Conservation (phyloP, 164 flowering plant species). For the Chloranthus sessilifolius region DNA sequence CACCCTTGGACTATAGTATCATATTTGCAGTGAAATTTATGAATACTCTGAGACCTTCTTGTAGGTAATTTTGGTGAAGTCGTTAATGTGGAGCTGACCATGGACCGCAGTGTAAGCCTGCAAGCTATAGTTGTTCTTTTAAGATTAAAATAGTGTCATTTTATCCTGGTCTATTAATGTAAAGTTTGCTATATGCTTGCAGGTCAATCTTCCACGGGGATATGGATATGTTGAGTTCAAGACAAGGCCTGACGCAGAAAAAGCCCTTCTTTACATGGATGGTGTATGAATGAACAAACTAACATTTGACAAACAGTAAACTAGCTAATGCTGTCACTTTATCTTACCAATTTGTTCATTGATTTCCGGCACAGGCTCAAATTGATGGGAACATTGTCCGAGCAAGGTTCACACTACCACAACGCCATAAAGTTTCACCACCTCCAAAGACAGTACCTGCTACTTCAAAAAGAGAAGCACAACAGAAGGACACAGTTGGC, state of each 20-base stretch:
- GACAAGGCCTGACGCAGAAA: constrained; percentile 85
- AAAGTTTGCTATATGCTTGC: constrained; percentile 11
- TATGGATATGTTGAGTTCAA: constrained; percentile 93
- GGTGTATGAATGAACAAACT: constrained; percentile 61
- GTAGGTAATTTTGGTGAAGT: constrained; percentile 93
- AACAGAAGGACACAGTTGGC: constrained; percentile 42
- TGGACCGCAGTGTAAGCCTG: constrained; percentile 74
- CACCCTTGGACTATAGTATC: too few relatives aligned
- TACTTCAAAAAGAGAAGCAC: constrained; percentile 56
- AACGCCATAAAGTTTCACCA: constrained; percentile 56
- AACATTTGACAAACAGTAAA: neutral
- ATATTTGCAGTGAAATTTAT: too few relatives aligned
- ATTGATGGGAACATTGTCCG: constrained; percentile 88
- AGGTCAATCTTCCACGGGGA: constrained; percentile 93
- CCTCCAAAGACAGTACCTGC: constrained; percentile 55
- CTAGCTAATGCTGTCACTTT: too few relatives aligned
- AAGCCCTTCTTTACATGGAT: constrained; percentile 84
- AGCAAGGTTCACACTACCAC: constrained; percentile 75
- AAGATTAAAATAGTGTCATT: neutral
- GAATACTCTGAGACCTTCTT: too few relatives aligned
- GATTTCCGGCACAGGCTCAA: constrained; percentile 58
- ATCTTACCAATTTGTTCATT: too few relatives aligned
- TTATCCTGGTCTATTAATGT: neutral
- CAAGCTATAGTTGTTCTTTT: neutral
- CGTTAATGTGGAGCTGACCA: constrained; percentile 65